phyloP scores from a whole-genome alignment of 1,139 yeast species.

The Pichia sp. region DNA sequence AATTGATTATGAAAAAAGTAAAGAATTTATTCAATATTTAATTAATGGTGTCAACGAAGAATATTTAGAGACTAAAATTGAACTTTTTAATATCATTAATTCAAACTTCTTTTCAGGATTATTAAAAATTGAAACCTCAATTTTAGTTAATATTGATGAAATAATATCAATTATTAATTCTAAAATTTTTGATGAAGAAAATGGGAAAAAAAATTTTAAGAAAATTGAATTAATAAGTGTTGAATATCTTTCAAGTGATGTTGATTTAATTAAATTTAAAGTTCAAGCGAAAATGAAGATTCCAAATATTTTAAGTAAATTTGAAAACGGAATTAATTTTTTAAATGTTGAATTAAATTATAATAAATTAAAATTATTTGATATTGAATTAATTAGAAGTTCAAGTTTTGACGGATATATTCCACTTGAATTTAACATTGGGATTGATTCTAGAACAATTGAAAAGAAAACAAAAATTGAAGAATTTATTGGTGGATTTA shows the following conservation, averaged over 20 bases:
- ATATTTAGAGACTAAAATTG: not conserved
- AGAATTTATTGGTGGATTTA: slow-evolving; percentile 28
- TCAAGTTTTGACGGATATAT: not conserved
- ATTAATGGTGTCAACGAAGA: not conserved
- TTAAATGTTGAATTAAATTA: slow-evolving; percentile 3
- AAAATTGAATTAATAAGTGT: slow-evolving; percentile 2
- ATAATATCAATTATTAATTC: not conserved
- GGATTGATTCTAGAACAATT: slow-evolving; percentile 1
- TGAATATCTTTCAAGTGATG: not conserved
- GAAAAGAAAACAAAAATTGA: slow-evolving; percentile 23
- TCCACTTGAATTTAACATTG: slow-evolving; percentile 2
- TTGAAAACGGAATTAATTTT: slow-evolving; percentile 1
- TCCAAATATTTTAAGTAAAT: not conserved
- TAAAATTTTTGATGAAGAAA: not conserved
- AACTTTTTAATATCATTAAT: not conserved
- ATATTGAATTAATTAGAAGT: not conserved
- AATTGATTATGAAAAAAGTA: not conserved
- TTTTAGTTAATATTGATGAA: not conserved
- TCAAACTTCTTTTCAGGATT: not conserved
- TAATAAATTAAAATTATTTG: not conserved
- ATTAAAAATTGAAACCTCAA: not conserved
- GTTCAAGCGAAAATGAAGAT: not conserved
- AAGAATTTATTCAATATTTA: not conserved
- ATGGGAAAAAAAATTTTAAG: not conserved
- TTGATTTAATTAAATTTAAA: not conserved